Evolutionary conservation across 2,329 filamentous ascomycete genomes (phyloP).

Genomic region (Helicocarpus griseus): DNA sequence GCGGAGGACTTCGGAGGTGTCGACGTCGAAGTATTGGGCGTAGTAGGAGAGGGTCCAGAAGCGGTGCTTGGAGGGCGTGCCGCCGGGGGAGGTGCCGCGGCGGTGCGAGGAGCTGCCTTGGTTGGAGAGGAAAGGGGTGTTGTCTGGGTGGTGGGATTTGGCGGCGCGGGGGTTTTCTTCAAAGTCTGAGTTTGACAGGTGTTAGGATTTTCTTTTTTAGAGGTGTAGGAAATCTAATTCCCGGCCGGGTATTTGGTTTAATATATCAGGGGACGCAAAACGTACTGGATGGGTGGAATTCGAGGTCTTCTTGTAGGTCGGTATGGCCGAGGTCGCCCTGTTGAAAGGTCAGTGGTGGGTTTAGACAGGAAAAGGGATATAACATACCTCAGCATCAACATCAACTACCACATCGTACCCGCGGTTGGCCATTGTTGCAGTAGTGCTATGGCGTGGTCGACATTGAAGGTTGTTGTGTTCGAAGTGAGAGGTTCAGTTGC

Average conservation of each 20-base stretch:
- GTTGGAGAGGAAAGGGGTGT: constrained; percentile 45
- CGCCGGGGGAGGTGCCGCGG: constrained; percentile 30
- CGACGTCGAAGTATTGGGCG: constrained; percentile 96
- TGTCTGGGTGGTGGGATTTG: constrained; percentile 39
- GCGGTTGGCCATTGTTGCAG: constrained; percentile 59
- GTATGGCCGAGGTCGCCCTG: constrained; percentile 97
- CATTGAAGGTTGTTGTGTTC: neutral
- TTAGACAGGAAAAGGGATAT: neutral
- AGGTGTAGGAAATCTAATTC: too few relatives aligned
- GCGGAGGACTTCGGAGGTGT: constrained; percentile 78
- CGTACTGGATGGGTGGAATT: constrained; percentile 86
- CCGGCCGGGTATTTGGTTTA: too few relatives aligned
- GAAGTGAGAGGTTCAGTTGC: neutral
- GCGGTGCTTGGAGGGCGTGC: constrained; percentile 62
- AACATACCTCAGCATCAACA: constrained; percentile 78
- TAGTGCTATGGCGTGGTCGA: neutral
- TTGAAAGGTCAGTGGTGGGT: neutral
- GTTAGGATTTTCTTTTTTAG: neutral
- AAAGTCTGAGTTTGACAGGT: constrained; percentile 48
- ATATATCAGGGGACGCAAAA: constrained; percentile 5
- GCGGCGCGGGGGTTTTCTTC: constrained; percentile 47
- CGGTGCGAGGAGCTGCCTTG: constrained; percentile 33
- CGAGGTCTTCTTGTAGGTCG: constrained; percentile 95
- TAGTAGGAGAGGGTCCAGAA: constrained; percentile 93
- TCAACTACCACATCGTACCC: constrained; percentile 98